Percentiles rank a stretch among this genome's conserved stretches.
phyloP scores from a whole-genome alignment of 2,329 filamentous ascomycete species.

The Cladosporium halotolerans region DNA sequence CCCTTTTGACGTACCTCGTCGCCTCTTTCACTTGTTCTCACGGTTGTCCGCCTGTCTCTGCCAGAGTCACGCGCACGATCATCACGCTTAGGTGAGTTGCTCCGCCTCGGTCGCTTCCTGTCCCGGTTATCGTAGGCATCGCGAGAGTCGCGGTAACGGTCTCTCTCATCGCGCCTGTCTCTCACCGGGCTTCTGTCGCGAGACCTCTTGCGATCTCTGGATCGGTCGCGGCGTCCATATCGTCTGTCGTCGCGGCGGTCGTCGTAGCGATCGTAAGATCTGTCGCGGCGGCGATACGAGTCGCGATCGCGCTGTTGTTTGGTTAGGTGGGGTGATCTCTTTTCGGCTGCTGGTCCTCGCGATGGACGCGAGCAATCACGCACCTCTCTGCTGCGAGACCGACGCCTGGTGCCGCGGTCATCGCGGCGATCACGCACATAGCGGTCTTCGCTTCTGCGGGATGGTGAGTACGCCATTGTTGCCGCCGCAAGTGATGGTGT shows the following conservation, averaged over 20 bases:
- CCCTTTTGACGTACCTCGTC: constrained; percentile 49
- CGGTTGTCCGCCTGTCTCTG: constrained; percentile 48
- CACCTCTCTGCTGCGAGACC: constrained; percentile 14
- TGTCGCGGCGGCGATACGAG: constrained; percentile 16
- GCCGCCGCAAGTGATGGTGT: constrained; percentile 9
- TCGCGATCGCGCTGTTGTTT: constrained; percentile 11
- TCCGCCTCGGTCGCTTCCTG: constrained; percentile 17
- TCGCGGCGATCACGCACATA: constrained; percentile 12
- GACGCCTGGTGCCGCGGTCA: constrained; percentile 8
- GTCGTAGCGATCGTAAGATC: constrained; percentile 19
- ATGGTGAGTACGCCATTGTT: constrained; percentile 22
- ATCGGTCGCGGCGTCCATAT: constrained; percentile 17
- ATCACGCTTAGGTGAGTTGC: constrained; percentile 16
- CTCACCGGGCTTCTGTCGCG: constrained; percentile 18
- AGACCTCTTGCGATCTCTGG: constrained; percentile 17
- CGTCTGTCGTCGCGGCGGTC: constrained; percentile 18
- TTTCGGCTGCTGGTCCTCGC: not conserved
- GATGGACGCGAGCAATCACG: not conserved
- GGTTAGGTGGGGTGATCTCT: not conserved
- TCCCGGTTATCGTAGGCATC: constrained; percentile 18
- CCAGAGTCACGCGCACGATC: constrained; percentile 45
- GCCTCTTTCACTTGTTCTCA: constrained; percentile 38
- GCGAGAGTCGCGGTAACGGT: constrained; percentile 16
- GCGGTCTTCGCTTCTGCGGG: constrained; percentile 20
- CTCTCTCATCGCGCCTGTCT: constrained; percentile 15